phyloP scores from a whole-genome alignment of 345 rosid genomes.

The Brassica carinata region DNA sequence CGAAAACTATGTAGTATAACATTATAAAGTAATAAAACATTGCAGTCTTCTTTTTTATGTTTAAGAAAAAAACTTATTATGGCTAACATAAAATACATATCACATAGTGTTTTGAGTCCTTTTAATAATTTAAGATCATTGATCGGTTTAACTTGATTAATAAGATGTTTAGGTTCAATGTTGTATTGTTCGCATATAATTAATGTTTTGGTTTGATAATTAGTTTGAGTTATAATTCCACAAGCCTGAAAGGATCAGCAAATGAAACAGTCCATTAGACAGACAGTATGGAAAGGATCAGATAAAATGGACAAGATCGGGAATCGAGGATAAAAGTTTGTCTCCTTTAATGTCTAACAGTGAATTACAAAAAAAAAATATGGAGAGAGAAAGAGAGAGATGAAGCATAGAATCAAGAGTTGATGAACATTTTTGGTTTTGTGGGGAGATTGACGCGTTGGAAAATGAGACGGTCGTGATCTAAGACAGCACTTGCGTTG shows the following conservation, averaged over 20 bases:
- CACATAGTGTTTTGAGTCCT: not conserved
- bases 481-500: conserved; percentile 79
- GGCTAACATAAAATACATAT: not conserved
- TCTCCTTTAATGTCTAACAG: conserved; percentile 38
- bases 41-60: too few species aligned
- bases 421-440: conserved; percentile 25
- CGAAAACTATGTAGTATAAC: too few species aligned
- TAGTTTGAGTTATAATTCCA: not conserved
- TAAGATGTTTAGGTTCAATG: not conserved
- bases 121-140: not conserved
- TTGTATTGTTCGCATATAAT: conserved; percentile 4
- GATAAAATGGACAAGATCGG: conserved; percentile 47
- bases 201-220: conserved; percentile 1
- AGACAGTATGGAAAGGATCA: conserved; percentile 35
- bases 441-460: conserved; percentile 42
- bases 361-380: conserved; percentile 17
- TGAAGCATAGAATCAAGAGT: conserved; percentile 27
- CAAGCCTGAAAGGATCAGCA: conserved; percentile 3
- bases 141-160: not conserved
- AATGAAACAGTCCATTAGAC: conserved; percentile 29
- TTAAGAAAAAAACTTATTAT: not conserved
- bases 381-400: conserved; percentile 29
- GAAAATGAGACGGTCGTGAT: conserved; percentile 56
- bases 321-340: conserved; percentile 54
- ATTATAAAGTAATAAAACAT: too few species aligned